Base-by-base conservation (phyloP, 352 stramenopile species). In the Phytophthora pluvialis region DNA sequence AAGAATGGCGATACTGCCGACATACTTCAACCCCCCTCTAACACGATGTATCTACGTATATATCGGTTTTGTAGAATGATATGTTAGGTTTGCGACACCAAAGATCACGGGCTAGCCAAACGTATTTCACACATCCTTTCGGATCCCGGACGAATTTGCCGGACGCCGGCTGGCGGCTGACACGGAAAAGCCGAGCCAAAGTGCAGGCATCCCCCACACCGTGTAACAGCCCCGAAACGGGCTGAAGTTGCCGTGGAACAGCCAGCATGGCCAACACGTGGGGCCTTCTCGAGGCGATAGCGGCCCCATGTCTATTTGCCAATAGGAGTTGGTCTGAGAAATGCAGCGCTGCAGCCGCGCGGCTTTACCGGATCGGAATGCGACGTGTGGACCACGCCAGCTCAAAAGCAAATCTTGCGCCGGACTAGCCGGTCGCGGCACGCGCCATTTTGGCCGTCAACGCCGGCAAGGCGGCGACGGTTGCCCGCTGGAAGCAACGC, bases 391-490 rank as follows among this genome's bases (percentile, higher is more conserved):
- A 51, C 57, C 57, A 59, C 47, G 28, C 8, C 25, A 46, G 11
- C 48, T 12, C 45, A 15, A 28, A 35, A 52, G 49, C 39, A 66
- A 66, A 66, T 66, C 58, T 58, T 29, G 45, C 59, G 16, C n/a
- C 15, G 15, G 6, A 21, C 21, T 28, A 57, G 36, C 57, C 36
- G 35, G 52, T 60, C 40, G 49, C 10, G 28, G 39, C 26, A 50
- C 52, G 39, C 39, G 39, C 51, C 25, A 28, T 44, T 31, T 48
- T 48, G 33, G n/a, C 11, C n/a, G 51, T 21, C 25, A 52, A 33
- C 39, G 10, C 15, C 10, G 46, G 16, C 18, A 29, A 7, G 36
- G 36, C 36, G 36, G 16, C 36, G 1, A 7, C 8, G 5, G 1
- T 18, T 6, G 4, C 2, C 38, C 15, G 38, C 4, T 2, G 21